Evolutionary conservation across 2,329 filamentous ascomycete genomes (phyloP).

Genomic region (Neoarthrinium moseri): DNA sequence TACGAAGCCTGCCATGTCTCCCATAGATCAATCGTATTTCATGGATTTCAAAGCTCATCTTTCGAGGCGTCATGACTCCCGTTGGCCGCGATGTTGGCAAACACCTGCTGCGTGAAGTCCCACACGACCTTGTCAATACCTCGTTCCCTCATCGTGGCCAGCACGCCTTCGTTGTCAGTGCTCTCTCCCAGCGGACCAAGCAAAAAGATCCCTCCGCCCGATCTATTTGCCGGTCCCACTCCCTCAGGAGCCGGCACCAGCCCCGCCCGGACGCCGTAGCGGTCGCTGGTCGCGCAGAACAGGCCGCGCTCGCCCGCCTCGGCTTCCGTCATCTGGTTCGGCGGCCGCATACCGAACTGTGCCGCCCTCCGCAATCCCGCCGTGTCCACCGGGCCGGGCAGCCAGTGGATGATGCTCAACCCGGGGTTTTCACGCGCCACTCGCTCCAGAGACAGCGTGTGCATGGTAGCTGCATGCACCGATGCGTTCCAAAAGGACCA

Average conservation of each 20-base stretch:
- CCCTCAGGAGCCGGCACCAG: not conserved
- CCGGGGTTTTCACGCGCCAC: slow-evolving; percentile 40
- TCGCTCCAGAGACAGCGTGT: slow-evolving; percentile 44
- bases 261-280: slow-evolving; percentile 5
- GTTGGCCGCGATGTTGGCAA: not conserved
- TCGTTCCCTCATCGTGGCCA: slow-evolving; percentile 1
- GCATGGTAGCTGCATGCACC: slow-evolving; percentile 44
- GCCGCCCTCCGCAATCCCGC: not conserved
- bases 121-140: slow-evolving; percentile 8
- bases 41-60: too few relatives aligned
- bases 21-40: too few relatives aligned
- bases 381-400: slow-evolving; percentile 25
- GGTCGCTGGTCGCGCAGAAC: slow-evolving; percentile 7
- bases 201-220: slow-evolving; percentile 8
- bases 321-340: not conserved
- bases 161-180: slow-evolving; percentile 6
- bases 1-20: too few relatives aligned
- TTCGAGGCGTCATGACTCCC: too few relatives aligned
- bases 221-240: not conserved
- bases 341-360: slow-evolving; percentile 3
- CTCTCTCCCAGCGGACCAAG: slow-evolving; percentile 3
- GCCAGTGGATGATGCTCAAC: slow-evolving; percentile 32
- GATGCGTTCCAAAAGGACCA: slow-evolving; percentile 32
- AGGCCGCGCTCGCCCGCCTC: slow-evolving; percentile 8
- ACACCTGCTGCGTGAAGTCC: slow-evolving; percentile 6